phyloP scores from a whole-genome alignment of 345 rosid genomes.

The Chamaenerion angustifolium region DNA sequence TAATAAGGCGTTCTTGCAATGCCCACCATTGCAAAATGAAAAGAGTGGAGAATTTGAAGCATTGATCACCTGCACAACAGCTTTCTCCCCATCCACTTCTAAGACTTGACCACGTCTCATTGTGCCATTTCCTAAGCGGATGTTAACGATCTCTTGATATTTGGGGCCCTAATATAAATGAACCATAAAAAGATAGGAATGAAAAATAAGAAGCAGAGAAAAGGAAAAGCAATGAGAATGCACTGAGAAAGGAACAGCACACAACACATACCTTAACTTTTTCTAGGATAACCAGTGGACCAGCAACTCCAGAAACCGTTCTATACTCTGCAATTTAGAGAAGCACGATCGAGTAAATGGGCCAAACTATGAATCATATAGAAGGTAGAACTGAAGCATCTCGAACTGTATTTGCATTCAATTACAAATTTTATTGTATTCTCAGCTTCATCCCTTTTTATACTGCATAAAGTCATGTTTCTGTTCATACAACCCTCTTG shows the following conservation, averaged over 20 bases:
- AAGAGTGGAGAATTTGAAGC: too few relatives aligned
- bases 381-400: not conserved
- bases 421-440: not conserved
- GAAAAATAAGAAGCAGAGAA: not conserved
- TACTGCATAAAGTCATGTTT: not conserved
- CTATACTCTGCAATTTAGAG: conserved; percentile 48
- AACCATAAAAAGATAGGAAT: not conserved
- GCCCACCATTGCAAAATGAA: too few relatives aligned
- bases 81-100: conserved; percentile 97
- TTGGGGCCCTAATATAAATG: conserved; percentile 63
- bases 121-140: conserved; percentile 84
- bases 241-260: not conserved
- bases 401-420: not conserved
- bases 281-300: conserved; percentile 85
- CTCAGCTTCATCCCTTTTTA: not conserved
- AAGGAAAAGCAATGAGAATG: not conserved
- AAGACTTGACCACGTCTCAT: conserved; percentile 88
- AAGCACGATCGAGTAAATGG: not conserved
- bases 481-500: not conserved
- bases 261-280: conserved; percentile 81
- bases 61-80: conserved; percentile 54
- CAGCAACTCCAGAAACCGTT: conserved; percentile 98
- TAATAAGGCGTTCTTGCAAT: too few relatives aligned
- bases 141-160: conserved; percentile 92
- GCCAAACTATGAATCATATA: not conserved